Evolutionary conservation across 2,329 filamentous ascomycete species (phyloP).

Genomic region (Coniochaeta prunicola): DNA sequence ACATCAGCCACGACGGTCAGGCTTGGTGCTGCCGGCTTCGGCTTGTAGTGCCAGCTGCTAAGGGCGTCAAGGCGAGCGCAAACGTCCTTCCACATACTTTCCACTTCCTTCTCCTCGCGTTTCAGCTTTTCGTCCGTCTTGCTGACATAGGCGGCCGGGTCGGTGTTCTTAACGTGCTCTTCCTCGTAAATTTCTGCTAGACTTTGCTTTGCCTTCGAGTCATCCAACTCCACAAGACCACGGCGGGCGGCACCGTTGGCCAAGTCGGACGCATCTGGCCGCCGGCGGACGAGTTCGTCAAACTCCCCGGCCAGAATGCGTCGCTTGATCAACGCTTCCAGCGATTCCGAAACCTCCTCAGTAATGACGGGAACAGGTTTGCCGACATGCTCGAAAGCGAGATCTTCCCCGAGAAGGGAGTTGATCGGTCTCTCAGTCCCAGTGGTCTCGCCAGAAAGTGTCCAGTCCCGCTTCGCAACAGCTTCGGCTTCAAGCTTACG

Average conservation of each 20-base stretch:
- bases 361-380: slow-evolving; percentile 95
- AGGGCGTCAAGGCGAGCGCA: slow-evolving; percentile 77
- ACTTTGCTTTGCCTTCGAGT: slow-evolving; percentile 78
- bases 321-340: slow-evolving; percentile 90
- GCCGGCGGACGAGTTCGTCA: slow-evolving; percentile 78
- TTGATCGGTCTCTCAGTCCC: slow-evolving; percentile 79
- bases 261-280: slow-evolving; percentile 64
- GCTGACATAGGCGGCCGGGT: slow-evolving; percentile 74
- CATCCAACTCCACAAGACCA: slow-evolving; percentile 74
- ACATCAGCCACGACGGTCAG: slow-evolving; percentile 86
- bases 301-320: slow-evolving; percentile 87
- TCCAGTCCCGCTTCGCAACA: slow-evolving; percentile 87
- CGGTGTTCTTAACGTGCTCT: slow-evolving; percentile 71
- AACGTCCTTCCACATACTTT: slow-evolving; percentile 74
- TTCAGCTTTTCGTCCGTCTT: slow-evolving; percentile 74
- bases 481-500: slow-evolving; percentile 83
- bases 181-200: slow-evolving; percentile 93
- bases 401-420: slow-evolving; percentile 86
- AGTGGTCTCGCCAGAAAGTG: slow-evolving; percentile 77
- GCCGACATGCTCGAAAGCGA: slow-evolving; percentile 91
- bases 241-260: slow-evolving; percentile 51
- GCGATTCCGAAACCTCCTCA: slow-evolving; percentile 79
- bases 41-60: slow-evolving; percentile 92
- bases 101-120: slow-evolving; percentile 77
- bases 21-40: slow-evolving; percentile 72